Conservation (phyloP, 169 alveolate species). For the Plasmodium falciparum region DNA sequence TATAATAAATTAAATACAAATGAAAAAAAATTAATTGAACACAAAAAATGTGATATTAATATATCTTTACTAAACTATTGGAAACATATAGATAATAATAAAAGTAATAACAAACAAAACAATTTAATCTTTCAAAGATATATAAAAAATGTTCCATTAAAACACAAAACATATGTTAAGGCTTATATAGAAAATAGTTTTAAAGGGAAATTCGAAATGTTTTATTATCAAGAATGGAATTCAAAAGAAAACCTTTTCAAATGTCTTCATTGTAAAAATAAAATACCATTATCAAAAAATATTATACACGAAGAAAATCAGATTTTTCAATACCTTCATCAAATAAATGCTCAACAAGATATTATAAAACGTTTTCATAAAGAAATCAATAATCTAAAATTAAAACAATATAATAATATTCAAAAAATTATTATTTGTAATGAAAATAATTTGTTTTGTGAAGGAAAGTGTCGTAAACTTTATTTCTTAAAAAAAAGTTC, state of each 20-base stretch:
- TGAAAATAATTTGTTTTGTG: slow-evolving; percentile 58
- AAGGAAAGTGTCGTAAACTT: slow-evolving; percentile 26
- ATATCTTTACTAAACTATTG: slow-evolving; percentile 13
- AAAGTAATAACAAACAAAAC: not conserved
- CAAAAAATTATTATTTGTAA: slow-evolving; percentile 49
- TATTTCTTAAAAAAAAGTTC: slow-evolving; percentile 67
- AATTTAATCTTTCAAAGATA: slow-evolving; percentile 41
- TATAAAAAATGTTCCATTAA: slow-evolving; percentile 19
- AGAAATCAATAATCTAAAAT: slow-evolving; percentile 18
- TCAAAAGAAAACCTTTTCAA: slow-evolving; percentile 4
- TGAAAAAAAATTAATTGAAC: slow-evolving; percentile 50
- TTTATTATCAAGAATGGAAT: slow-evolving; percentile 49
- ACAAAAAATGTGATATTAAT: slow-evolving; percentile 51
- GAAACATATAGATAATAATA: not conserved
- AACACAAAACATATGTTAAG: slow-evolving; percentile 45
- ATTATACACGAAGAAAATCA: slow-evolving; percentile 14
- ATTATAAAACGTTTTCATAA: slow-evolving; percentile 8
- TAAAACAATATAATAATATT: slow-evolving; percentile 18
- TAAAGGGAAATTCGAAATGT: slow-evolving; percentile 44
- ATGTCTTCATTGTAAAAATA: slow-evolving; percentile 37
- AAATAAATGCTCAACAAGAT: slow-evolving; percentile 13
- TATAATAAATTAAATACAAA: slow-evolving; percentile 37
- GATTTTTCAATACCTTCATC: slow-evolving; percentile 13
- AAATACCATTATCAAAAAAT: not conserved
- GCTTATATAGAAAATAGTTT: slow-evolving; percentile 61